A percentile compares a stretch with the other conserved stretches of the same genome.
phyloP scores from a whole-genome alignment of 352 stramenopile species.

The Globisporangium takayamanum region DNA sequence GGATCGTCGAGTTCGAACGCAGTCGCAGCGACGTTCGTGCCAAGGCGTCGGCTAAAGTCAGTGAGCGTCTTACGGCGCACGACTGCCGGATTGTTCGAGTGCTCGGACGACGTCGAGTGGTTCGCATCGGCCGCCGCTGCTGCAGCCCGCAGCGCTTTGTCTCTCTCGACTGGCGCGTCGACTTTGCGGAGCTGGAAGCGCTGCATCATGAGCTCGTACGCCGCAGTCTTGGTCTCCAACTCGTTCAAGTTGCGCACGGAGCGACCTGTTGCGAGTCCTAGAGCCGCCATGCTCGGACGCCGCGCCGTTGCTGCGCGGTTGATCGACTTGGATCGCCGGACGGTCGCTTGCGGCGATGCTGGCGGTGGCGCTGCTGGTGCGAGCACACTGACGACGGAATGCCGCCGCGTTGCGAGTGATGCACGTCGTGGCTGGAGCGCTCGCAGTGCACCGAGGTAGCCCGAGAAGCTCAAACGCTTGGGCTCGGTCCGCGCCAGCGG shows the following conservation, averaged over 20 bases:
- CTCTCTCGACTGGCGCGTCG: neutral
- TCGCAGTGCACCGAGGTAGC: no score
- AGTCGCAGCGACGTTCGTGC: neutral
- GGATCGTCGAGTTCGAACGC: neutral
- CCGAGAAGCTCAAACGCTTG: no score
- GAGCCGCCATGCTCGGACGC: neutral
- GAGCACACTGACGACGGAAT: neutral
- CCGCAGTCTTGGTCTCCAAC: constrained; percentile 1
- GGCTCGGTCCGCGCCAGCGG: no score
- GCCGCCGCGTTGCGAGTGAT: no score
- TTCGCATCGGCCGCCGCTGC: neutral
- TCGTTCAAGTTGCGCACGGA: neutral
- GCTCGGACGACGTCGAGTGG: neutral
- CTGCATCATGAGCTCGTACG: constrained; percentile 14
- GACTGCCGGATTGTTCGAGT: neutral
- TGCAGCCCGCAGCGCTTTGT: neutral
- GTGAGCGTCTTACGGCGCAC: neutral
- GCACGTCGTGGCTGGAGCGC: no score
- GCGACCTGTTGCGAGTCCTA: neutral
- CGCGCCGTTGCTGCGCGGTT: neutral
- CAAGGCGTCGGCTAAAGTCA: neutral
- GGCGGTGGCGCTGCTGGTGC: neutral
- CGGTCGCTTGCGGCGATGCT: neutral
- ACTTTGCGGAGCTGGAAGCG: constrained; percentile 11
- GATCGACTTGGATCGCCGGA: constrained; percentile 2